phyloP scores from a whole-genome alignment of 2,329 filamentous ascomycete species.

The Apiospora aurea region DNA sequence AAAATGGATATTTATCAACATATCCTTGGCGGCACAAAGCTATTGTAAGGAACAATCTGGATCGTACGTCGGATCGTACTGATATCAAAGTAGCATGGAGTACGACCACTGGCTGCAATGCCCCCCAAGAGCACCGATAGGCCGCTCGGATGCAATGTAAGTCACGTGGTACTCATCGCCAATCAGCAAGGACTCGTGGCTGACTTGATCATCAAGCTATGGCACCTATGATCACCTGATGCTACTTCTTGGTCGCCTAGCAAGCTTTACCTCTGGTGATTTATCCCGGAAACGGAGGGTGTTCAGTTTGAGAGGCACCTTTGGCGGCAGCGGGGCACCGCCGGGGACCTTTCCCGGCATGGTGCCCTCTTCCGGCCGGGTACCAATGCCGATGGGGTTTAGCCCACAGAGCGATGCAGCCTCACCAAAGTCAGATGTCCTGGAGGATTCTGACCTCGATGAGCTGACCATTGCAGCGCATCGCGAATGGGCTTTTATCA shows the following conservation, averaged over 20 bases:
- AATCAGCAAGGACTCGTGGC: conserved; percentile 24
- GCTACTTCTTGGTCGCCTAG: conserved; percentile 79
- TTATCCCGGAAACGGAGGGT: conserved; percentile 77
- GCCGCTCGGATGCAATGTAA: conserved; percentile 75
- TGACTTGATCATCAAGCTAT: conserved; percentile 62
- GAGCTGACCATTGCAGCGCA: conserved; percentile 73
- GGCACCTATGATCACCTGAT: conserved; percentile 90
- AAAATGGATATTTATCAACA: conserved; percentile 95
- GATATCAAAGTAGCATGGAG: conserved; percentile 66
- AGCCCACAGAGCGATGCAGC: conserved; percentile 53
- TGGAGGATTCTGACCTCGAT: conserved; percentile 66
- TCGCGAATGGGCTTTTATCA: conserved; percentile 80
- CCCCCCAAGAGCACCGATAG: conserved; percentile 82
- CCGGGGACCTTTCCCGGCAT: conserved; percentile 62
- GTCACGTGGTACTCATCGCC: conserved; percentile 35
- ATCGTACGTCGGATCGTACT: background rate
- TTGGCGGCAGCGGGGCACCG: conserved; percentile 54
- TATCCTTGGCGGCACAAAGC: conserved; percentile 81
- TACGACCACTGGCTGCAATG: conserved; percentile 86
- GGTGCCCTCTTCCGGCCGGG: conserved; percentile 58
- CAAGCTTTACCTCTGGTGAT: conserved; percentile 81
- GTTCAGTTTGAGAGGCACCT: conserved; percentile 63
- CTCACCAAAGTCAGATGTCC: conserved; percentile 51
- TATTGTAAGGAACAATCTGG: conserved; percentile 71
- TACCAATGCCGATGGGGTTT: conserved; percentile 62